These are phyloP conservation scores for Saccharum spontaneum DNA, from an alignment of 176 grass and related monocot species.

Conservation along the genomic window DNA sequence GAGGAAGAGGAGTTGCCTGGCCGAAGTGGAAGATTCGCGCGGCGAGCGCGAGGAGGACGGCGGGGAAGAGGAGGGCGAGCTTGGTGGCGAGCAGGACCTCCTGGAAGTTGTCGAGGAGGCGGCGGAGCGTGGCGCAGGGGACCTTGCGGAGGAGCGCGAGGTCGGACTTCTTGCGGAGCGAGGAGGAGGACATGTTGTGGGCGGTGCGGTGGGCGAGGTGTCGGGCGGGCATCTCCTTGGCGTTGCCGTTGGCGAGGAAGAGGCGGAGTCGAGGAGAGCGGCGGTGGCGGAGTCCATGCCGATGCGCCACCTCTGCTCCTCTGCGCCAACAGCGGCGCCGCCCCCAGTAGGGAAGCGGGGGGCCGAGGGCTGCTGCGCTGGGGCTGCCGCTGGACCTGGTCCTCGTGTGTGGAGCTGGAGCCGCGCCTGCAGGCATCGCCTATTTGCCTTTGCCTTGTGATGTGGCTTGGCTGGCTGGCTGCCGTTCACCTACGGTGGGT, in stretches of 20 bases:
- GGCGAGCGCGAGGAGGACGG: conserved; percentile 59
- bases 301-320: not conserved
- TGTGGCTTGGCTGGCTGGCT: not conserved
- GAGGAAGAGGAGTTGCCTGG: conserved; percentile 22
- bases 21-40: conserved; percentile 46
- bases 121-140: conserved; percentile 42
- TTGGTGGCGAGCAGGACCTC: conserved; percentile 81
- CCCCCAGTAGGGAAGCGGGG: conserved; percentile 1
- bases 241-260: not conserved
- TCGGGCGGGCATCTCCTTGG: conserved; percentile 38
- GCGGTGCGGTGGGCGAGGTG: conserved; percentile 57
- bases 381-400: not conserved
- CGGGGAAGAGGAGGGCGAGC: conserved; percentile 74
- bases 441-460: not conserved
- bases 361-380: not conserved
- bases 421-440: not conserved
- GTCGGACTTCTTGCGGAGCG: conserved; percentile 87
- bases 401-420: not conserved
- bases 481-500: not conserved
- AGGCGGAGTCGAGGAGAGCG: not conserved
- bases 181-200: conserved; percentile 82
- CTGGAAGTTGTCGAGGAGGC: conserved; percentile 62
- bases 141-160: conserved; percentile 67
- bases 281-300: not conserved
- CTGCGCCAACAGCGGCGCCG: not conserved